phyloP scores from a whole-genome alignment of 768 basidiomycete species.

The Polyporus arcularius region DNA sequence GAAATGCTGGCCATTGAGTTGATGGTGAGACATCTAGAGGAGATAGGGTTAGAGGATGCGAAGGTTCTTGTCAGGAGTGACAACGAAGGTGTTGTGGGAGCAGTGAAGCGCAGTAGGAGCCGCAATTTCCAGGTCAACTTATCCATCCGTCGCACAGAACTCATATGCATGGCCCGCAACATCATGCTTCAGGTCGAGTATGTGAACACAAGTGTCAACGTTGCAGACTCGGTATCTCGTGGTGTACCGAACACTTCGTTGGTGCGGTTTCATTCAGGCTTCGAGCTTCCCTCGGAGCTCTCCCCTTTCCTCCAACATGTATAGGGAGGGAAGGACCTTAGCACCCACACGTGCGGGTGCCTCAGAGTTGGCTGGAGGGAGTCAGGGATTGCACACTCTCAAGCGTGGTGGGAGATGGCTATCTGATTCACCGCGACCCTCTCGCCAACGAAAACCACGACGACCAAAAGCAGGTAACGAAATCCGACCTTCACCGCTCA shows the following conservation, averaged over 20 bases:
- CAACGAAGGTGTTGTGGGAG: neutral
- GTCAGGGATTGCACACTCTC: neutral
- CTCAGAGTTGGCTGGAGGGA: neutral
- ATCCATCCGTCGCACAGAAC: neutral
- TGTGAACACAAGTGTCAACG: neutral
- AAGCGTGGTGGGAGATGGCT: neutral
- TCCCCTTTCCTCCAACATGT: neutral
- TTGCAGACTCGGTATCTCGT: constrained; percentile 1
- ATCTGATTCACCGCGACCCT: neutral
- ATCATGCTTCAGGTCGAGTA: neutral
- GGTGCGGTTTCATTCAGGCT: neutral
- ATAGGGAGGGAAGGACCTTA: neutral
- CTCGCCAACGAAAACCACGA: neutral
- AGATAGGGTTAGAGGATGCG: neutral
- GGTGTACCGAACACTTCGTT: neutral
- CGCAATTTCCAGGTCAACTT: neutral
- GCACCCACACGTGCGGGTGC: neutral
- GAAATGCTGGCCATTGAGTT: constrained; percentile 6
- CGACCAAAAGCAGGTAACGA: neutral
- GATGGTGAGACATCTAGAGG: neutral
- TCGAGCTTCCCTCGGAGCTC: constrained; percentile 1
- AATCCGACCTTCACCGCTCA: neutral
- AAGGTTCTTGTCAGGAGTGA: neutral
- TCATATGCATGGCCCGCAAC: neutral
- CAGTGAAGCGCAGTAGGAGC: neutral